These are phyloP conservation scores for Coffea eugenioides DNA, from an alignment of 257 asterid species.

Conservation along the genomic window DNA sequence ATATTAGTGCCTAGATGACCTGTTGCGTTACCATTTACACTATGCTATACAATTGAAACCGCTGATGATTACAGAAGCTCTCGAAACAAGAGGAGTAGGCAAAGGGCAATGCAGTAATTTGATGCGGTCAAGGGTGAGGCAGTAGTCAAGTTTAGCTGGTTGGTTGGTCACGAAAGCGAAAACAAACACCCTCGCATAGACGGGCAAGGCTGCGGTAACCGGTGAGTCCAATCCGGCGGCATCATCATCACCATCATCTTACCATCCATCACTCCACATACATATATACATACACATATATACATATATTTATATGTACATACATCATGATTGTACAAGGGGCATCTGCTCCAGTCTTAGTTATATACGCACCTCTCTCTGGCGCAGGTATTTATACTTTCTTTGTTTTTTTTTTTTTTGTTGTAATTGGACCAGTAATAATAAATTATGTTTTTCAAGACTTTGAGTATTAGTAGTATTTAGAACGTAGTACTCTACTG, in stretches of 20 bases:
- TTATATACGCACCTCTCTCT: no score
- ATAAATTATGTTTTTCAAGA: no score
- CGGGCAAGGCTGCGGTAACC: background rate
- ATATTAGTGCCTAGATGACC: no score
- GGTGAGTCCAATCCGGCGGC: slow-evolving; percentile 22
- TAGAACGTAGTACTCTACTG: no score
- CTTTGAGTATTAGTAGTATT: no score
- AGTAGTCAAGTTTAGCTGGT: slow-evolving; percentile 32
- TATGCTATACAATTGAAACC: no score
- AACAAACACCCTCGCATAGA: background rate
- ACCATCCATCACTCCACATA: slow-evolving; percentile 2
- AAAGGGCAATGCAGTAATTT: slow-evolving; percentile 28
- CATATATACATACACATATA: slow-evolving; percentile 5
- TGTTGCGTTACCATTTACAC: no score
- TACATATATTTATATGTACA: slow-evolving; percentile 16
- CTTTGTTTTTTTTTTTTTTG: no score
- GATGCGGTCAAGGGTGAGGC: slow-evolving; percentile 9
- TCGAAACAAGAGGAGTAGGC: background rate
- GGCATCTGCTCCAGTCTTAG: no score
- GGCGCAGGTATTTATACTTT: no score
- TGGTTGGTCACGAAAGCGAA: slow-evolving; percentile 15
- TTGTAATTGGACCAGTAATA: no score
- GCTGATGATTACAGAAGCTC: no score
- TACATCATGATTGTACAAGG: background rate
- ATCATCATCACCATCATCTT: background rate